These are phyloP conservation scores for Nematocida sp. DNA, from an alignment of 371 early-diverging fungal species.

Conservation along the genomic window DNA sequence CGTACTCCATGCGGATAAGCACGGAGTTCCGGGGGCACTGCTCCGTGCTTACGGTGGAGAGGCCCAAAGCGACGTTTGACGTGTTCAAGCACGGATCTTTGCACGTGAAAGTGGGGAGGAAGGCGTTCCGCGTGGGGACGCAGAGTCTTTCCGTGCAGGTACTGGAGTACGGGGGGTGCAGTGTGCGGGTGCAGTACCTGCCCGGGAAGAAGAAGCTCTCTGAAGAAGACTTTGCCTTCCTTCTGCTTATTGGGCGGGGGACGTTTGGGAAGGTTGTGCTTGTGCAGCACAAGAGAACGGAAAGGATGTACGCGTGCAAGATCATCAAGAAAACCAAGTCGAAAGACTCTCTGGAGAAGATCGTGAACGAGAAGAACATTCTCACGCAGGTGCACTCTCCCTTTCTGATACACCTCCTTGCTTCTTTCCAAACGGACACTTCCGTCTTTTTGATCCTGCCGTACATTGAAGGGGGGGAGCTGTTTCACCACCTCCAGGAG, in stretches of 20 bases:
- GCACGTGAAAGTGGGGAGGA: background rate
- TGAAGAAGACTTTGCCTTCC: conserved; percentile 71
- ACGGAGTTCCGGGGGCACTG: conserved; percentile 5
- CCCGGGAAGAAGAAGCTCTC: conserved; percentile 23
- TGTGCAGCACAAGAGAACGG: conserved; percentile 68
- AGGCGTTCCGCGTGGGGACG: background rate
- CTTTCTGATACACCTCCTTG: conserved; percentile 40
- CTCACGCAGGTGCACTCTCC: conserved; percentile 23
- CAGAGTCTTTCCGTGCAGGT: background rate
- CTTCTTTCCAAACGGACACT: conserved; percentile 26
- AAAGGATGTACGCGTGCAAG: conserved; percentile 83
- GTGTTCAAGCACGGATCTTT: conserved; percentile 12
- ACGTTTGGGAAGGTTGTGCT: conserved; percentile 75
- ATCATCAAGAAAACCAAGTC: conserved; percentile 70
- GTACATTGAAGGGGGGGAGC: conserved; percentile 82
- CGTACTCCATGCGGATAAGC: background rate
- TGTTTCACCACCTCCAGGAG: conserved; percentile 80
- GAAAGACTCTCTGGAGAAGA: conserved; percentile 62
- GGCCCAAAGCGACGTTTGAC: conserved; percentile 4
- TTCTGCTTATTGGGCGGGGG: conserved; percentile 77
- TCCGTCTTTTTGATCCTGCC: conserved; percentile 74
- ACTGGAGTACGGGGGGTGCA: background rate
- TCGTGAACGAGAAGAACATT: conserved; percentile 66
- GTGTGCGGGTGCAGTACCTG: background rate
- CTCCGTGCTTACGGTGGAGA: background rate